Evolutionary conservation across 1,139 yeast species (phyloP).

Genomic region (Protomyces inundatus): DNA sequence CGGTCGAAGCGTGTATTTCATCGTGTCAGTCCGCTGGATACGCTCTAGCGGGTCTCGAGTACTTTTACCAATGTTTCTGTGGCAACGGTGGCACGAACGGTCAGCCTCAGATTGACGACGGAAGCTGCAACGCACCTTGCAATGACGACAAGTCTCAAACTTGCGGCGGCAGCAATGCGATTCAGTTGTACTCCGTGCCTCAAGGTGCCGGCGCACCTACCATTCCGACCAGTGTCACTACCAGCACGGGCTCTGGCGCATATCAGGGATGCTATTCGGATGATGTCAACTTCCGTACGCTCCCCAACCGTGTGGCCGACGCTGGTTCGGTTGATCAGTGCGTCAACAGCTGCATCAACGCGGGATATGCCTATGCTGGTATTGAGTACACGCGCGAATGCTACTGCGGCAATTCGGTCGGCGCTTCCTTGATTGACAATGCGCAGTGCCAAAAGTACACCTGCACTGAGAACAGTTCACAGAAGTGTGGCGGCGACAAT

Average conservation of each 20-base stretch:
- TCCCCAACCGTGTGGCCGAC: constrained; percentile 6
- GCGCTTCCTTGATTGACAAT: neutral
- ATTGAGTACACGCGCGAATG: constrained; percentile 26
- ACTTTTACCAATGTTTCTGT: constrained; percentile 4
- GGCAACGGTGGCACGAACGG: neutral
- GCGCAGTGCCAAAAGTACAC: neutral
- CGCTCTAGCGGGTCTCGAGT: constrained; percentile 1
- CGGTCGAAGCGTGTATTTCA: constrained; percentile 3
- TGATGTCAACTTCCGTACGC: constrained; percentile 1
- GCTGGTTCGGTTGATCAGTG: constrained; percentile 24
- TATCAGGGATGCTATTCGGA: constrained; percentile 4
- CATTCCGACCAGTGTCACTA: neutral
- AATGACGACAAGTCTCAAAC: constrained; percentile 1
- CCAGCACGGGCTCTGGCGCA: neutral
- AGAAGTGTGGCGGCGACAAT: neutral
- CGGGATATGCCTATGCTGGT: constrained; percentile 22
- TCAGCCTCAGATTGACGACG: neutral
- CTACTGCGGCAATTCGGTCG: constrained; percentile 9
- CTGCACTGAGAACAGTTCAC: neutral
- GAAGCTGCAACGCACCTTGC: neutral
- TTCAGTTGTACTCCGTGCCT: neutral
- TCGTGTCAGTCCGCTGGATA: neutral
- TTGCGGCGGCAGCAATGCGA: neutral
- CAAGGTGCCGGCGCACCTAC: neutral
- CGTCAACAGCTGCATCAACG: constrained; percentile 9